A percentile compares a stretch with the other conserved stretches of the same genome.
Conservation (phyloP, 2,329 filamentous ascomycete genomes). For the Chalara sp. region DNA sequence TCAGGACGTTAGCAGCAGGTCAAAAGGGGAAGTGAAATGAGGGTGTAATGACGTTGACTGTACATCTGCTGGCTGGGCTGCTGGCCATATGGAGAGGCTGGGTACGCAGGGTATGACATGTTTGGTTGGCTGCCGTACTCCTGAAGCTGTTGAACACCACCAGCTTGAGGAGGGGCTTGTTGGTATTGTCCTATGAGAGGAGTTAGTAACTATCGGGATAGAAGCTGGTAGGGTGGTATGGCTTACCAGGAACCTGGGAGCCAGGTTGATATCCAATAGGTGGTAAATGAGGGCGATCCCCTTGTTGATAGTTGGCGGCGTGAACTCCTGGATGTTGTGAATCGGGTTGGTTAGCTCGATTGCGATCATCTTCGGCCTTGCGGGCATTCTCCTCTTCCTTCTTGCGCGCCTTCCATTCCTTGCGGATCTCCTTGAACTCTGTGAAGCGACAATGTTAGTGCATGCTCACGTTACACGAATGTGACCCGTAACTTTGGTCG, state of each 20-base stretch:
- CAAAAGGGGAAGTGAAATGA: constrained; percentile 7
- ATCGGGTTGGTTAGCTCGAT: constrained; percentile 54
- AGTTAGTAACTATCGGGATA: no score
- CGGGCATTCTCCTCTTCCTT: constrained; percentile 93
- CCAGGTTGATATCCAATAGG: constrained; percentile 67
- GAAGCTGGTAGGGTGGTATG: constrained; percentile 36
- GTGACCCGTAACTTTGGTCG: constrained; percentile 25
- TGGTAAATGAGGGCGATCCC: constrained; percentile 59
- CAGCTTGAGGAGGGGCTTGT: constrained; percentile 36
- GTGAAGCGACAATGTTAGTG: constrained; percentile 22
- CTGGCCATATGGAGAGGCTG: constrained; percentile 49
- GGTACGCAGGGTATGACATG: constrained; percentile 44
- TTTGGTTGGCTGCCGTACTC: constrained; percentile 44
- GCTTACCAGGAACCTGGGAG: constrained; percentile 50
- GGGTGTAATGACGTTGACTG: constrained; percentile 43
- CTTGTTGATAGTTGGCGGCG: constrained; percentile 41
- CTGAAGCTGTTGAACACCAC: constrained; percentile 46
- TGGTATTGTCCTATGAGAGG: constrained; percentile 3
- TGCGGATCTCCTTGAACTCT: constrained; percentile 99
- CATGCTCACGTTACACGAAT: constrained; percentile 20
- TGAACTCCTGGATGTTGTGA: constrained; percentile 46
- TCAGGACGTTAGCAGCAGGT: constrained; percentile 15
- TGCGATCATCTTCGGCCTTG: constrained; percentile 82
- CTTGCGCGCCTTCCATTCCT: constrained; percentile 98
- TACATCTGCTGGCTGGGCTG: constrained; percentile 42